These are phyloP conservation scores for Pseudogymnoascus sp. DNA, from an alignment of 2,329 filamentous ascomycete genomes.

Conservation along the genomic window DNA sequence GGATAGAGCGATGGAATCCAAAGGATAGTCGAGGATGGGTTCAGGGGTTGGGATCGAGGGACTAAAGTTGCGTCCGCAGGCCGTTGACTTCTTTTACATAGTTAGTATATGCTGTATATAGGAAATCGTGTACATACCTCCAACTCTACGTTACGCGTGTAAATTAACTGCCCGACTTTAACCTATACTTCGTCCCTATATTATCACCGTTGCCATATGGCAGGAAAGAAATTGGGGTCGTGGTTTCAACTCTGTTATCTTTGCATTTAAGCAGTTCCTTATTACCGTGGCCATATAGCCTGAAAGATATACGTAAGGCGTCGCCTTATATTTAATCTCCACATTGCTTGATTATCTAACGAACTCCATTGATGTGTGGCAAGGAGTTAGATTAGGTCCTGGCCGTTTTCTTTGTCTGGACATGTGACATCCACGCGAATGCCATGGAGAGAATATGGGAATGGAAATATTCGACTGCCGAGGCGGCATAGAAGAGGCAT, in stretches of 20 bases:
- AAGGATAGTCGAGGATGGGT: neutral
- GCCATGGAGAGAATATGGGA: neutral
- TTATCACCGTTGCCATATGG: neutral
- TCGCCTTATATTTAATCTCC: neutral
- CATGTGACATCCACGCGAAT: neutral
- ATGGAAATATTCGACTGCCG: neutral
- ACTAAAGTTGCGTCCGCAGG: neutral
- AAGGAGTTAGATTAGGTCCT: neutral
- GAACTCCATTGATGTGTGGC: neutral
- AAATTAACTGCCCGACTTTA: neutral
- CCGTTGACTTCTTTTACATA: neutral
- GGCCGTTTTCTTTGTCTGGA: neutral
- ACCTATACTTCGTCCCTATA: neutral
- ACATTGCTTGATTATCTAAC: neutral
- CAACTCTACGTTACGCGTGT: neutral
- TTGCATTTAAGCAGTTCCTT: neutral
- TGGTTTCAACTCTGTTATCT: no score
- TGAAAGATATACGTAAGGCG: neutral
- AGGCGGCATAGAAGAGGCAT: slow-evolving; percentile 1
- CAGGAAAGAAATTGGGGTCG: no score
- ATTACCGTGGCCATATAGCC: neutral
- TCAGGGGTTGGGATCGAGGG: neutral
- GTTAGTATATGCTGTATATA: neutral
- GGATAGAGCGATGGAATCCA: neutral
- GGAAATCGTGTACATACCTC: neutral